Conservation (phyloP, 768 basidiomycete genomes). For the Galerina marginata region DNA sequence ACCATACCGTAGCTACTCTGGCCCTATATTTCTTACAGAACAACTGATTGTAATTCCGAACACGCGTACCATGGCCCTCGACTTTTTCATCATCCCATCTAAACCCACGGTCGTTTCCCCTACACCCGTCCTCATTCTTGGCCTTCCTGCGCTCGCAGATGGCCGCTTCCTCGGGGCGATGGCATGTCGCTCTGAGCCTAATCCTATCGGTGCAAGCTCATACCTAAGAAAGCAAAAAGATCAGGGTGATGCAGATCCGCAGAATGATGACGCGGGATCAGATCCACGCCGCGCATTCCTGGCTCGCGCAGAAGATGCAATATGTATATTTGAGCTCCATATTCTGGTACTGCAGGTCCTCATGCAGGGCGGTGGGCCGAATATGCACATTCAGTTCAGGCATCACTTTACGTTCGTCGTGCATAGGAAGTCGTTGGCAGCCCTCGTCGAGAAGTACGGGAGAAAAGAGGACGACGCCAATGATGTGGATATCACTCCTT, state of each 20-base stretch:
- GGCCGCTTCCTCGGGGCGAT: conserved; percentile 29
- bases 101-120: conserved; percentile 19
- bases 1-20: conserved; percentile 32
- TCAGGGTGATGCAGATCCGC: background rate
- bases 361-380: background rate
- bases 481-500: background rate
- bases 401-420: conserved; percentile 35
- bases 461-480: background rate
- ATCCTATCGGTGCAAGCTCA: conserved; percentile 31
- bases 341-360: background rate
- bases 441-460: conserved; percentile 16
- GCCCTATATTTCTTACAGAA: conserved; percentile 40
- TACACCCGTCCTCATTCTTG: conserved; percentile 28
- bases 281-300: conserved; percentile 24
- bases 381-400: conserved; percentile 6
- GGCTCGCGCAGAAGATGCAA: conserved; percentile 20
- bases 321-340: conserved; percentile 25
- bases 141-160: conserved; percentile 36
- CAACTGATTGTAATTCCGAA: conserved; percentile 41
- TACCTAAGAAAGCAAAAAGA: background rate
- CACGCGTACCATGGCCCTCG: conserved; percentile 30
- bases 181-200: conserved; percentile 48
- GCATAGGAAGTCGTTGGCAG: conserved; percentile 30
- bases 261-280: background rate
- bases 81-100: conserved; percentile 41